phyloP scores from a whole-genome alignment of 225 moss, liverwort and hornwort species.

The Straminergon stramineum region DNA sequence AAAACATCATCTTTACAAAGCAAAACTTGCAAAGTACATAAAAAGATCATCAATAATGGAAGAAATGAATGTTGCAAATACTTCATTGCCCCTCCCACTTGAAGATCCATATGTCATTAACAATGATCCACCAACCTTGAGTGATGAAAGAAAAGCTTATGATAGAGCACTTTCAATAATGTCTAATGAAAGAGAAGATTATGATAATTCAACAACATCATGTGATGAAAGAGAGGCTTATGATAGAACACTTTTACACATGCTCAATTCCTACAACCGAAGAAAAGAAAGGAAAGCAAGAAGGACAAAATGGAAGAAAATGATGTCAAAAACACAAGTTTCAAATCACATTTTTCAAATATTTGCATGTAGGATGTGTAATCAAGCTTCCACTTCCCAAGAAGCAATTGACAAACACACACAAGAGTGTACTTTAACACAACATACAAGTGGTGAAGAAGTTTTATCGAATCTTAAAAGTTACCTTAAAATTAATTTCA shows the following conservation, averaged over 20 bases:
- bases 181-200: background rate
- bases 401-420: background rate
- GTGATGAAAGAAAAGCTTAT: background rate
- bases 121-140: background rate
- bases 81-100: rapidly evolving
- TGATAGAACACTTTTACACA: background rate
- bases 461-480: background rate
- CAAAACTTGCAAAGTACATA: background rate
- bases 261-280: too few species aligned
- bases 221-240: background rate
- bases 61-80: background rate
- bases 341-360: background rate
- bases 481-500: background rate
- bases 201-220: background rate
- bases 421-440: background rate
- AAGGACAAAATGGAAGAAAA: background rate
- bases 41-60: background rate
- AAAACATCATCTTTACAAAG: background rate
- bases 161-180: background rate
- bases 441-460: background rate
- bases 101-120: background rate
- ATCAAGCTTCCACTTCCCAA: background rate
- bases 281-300: background rate
- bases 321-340: too few species aligned
- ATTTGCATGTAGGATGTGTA: background rate